Base-by-base conservation (phyloP, 148 eudicot genomes). In the Oxyria digyna region DNA sequence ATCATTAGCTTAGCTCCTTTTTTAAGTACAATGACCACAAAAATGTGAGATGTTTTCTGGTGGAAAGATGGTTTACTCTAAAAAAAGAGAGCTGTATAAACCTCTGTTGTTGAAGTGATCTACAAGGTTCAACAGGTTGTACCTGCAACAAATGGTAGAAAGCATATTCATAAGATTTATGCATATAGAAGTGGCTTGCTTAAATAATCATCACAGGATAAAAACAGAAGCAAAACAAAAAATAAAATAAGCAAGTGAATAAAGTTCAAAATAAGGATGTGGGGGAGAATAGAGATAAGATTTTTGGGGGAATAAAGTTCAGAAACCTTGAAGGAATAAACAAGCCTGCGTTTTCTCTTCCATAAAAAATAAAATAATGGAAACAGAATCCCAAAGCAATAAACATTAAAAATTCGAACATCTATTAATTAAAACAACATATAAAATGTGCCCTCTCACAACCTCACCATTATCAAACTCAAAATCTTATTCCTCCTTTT, bases 71-170 rank as follows among this genome's bases (percentile, higher is more conserved):
- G 1, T 31, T 32, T 71, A 94, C 98, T 97, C 82, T 42, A 85
- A 40, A 73, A 94, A 90, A 17, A 94, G 74, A 69, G 89, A 81
- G 43, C 92, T 91, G 80, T 89, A 90, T 67, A 90, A 79, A 45
- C 98, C 98, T 79, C 89, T 79, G 43, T 72, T 82, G 69, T 90
- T 84, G 65, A 94, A 90, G 82, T 94, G 85, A 74, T 90, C 92
- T 32, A 90, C 86, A 37, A 94, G 87, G 59, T 84, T 90, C 32
- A 82, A 59, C 64, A 89, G 70, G 75, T 94, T 94, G 73, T 94
- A 94, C 84, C 98, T 93, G 87, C 67, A 74, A 59, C 14, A 59
- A 29, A 27, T 3, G 65, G 10, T 59, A 18, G 18, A 6, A 59
- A n/a, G n/a, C n/a, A n/a, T n/a, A n/a, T n/a, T 2, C 3, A 4